Base-by-base conservation (phyloP, 306 rosid genomes). In the Cicer judaicum region DNA sequence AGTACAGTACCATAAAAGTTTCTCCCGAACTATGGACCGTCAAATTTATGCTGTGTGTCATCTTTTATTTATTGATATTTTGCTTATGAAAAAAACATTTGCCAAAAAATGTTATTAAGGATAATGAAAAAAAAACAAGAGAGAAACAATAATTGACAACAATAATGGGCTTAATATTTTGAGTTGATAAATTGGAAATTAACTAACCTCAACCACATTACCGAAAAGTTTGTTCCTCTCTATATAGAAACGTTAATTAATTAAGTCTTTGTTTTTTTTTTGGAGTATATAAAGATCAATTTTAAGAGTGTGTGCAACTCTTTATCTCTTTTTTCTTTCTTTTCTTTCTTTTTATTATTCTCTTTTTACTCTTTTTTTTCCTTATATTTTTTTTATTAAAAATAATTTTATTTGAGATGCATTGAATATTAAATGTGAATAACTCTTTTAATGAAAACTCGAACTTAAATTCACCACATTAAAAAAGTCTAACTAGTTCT, bases 171-270 rank as follows among this genome's bases (percentile, higher is more conserved):
- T 48, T 12, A 12, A 48, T 49, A n/a, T 14, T 49, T 57, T 57
- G 1, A 57, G 41, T 57, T 5, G 9, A 54, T 18, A 5, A 12
- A 57, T 57, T 57, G 41, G 64, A 57, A 57, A 57, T 57, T 57
- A 57, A 57, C 64, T 57, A 57, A 57, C 64, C 16, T 10, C 63
- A 21, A 24, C 5, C 15, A 56, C 29, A 7, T 75, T 64, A 41
- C 55, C 53, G 52, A 24, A 57, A 40, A 40, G 7, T 50, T 75
- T 63, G 79, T 44, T 42, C 42, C 15, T 64, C 53, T 63, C 3
- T 34, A 60, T 34, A 60, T 11, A 36, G 34, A 47, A 29, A 29
- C 5, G 5, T 29, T 29, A 29, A 29, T 29, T 29, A 29, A 29
- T 29, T 29, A 29, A 29, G 36, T 4, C 36, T 29, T 29, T 29